These are phyloP conservation scores for Ligustrum vulgare DNA, from an alignment of 257 asterid genomes.

Conservation along the genomic window DNA sequence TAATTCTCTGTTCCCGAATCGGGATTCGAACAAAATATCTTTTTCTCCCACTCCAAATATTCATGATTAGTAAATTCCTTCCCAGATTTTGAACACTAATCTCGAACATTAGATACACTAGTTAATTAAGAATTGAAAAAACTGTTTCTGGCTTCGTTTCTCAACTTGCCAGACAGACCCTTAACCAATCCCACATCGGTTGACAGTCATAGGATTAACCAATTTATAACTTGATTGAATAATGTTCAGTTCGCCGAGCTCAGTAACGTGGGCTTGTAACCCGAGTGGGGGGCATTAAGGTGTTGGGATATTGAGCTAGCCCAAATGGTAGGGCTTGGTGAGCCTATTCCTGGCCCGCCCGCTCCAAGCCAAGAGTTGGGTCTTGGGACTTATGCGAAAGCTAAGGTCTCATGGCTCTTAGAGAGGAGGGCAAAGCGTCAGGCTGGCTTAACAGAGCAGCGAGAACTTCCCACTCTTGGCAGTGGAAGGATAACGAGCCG, in stretches of 20 bases:
- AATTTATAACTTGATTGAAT: too few relatives aligned
- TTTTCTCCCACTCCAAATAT: too few relatives aligned
- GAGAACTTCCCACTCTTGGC: background rate
- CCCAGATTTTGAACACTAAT: too few relatives aligned
- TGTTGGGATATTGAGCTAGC: background rate
- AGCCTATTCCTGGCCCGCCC: background rate
- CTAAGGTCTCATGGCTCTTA: background rate
- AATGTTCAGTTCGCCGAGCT: conserved; percentile 3
- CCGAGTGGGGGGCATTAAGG: background rate
- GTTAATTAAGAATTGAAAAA: too few relatives aligned
- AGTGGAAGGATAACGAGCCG: conserved; percentile 14
- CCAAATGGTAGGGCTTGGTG: background rate
- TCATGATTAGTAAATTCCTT: too few relatives aligned
- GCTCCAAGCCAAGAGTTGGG: background rate
- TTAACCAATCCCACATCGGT: background rate
- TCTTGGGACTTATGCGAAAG: background rate
- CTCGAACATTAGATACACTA: too few relatives aligned
- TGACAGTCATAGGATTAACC: background rate
- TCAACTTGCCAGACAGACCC: background rate
- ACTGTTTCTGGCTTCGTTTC: background rate
- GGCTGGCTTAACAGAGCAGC: conserved; percentile 14
- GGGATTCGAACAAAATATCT: too few relatives aligned
- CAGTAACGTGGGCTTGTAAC: background rate
- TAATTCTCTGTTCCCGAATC: too few relatives aligned
- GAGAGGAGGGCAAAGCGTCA: conserved; percentile 2